These are phyloP conservation scores for Decorospora gaudefroyi DNA, from an alignment of 2,329 filamentous ascomycete species.

Conservation along the genomic window DNA sequence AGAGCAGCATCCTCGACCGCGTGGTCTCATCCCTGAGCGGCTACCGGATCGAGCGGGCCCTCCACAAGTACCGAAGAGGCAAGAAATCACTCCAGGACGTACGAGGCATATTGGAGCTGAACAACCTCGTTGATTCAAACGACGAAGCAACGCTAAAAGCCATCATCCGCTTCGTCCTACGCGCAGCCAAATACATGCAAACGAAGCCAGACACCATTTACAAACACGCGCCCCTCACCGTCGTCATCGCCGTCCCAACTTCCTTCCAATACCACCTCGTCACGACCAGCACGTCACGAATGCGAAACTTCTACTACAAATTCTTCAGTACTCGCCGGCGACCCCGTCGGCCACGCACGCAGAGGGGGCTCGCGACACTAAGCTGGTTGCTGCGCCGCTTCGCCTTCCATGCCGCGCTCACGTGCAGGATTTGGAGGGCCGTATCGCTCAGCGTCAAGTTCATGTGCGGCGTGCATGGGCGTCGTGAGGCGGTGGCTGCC, in stretches of 20 bases:
- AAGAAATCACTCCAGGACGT: neutral
- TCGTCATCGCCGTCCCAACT: neutral
- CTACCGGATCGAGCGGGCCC: neutral
- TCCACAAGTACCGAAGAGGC: neutral
- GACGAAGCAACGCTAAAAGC: neutral
- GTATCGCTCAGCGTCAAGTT: neutral
- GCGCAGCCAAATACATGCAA: neutral
- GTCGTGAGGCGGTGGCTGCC: neutral
- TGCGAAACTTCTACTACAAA: neutral
- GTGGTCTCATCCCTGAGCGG: neutral
- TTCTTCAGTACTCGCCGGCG: neutral
- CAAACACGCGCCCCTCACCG: neutral
- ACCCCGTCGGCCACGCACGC: neutral
- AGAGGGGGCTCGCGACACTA: neutral
- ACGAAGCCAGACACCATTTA: neutral
- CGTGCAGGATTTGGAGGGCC: neutral
- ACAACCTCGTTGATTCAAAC: neutral
- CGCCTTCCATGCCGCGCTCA: neutral
- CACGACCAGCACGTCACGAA: neutral
- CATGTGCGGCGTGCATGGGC: neutral
- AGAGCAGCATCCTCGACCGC: neutral
- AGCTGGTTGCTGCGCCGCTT: constrained; percentile 1
- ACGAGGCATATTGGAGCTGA: neutral
- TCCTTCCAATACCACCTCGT: neutral
- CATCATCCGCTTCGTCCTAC: constrained; percentile 5